Conservation (phyloP, 2,329 filamentous ascomycete genomes). For the Pseudogymnoascus sp. region DNA sequence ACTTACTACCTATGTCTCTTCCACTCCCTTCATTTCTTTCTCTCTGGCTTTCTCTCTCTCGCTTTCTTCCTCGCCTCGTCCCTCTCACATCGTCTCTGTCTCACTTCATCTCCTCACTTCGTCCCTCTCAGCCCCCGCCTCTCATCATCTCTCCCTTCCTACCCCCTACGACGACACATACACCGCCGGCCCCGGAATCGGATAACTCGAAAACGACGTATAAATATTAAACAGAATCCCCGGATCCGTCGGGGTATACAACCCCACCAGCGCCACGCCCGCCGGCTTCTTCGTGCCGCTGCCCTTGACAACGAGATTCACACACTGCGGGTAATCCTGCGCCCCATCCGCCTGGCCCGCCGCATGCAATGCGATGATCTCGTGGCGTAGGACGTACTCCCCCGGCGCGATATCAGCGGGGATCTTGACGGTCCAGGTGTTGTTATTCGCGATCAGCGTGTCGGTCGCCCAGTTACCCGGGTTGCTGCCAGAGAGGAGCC, state of each 20-base stretch:
- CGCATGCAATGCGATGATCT: constrained; percentile 40
- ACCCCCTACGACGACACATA: constrained; percentile 16
- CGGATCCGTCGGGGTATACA: constrained; percentile 33
- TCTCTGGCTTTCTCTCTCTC: not conserved
- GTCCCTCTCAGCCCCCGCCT: not conserved
- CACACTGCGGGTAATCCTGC: constrained; percentile 39
- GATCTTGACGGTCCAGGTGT: constrained; percentile 37
- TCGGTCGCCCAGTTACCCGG: constrained; percentile 36
- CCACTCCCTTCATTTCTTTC: not conserved
- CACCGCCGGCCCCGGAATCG: constrained; percentile 35
- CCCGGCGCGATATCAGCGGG: constrained; percentile 33
- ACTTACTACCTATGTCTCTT: not conserved
- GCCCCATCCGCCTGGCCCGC: constrained; percentile 34
- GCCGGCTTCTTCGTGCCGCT: constrained; percentile 18
- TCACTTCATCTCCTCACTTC: not conserved
- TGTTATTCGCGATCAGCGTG: constrained; percentile 35
- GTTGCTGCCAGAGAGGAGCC: constrained; percentile 28
- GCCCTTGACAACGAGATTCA: constrained; percentile 33
- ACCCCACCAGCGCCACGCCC: constrained; percentile 20
- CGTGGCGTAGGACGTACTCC: constrained; percentile 36
- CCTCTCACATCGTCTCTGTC: not conserved
- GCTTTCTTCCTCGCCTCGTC: not conserved
- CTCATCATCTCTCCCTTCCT: not conserved
- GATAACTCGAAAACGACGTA: constrained; percentile 29
- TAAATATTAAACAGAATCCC: constrained; percentile 38